Conservation (phyloP, 495 filamentous ascomycete species). For the Neurospora sp. region DNA sequence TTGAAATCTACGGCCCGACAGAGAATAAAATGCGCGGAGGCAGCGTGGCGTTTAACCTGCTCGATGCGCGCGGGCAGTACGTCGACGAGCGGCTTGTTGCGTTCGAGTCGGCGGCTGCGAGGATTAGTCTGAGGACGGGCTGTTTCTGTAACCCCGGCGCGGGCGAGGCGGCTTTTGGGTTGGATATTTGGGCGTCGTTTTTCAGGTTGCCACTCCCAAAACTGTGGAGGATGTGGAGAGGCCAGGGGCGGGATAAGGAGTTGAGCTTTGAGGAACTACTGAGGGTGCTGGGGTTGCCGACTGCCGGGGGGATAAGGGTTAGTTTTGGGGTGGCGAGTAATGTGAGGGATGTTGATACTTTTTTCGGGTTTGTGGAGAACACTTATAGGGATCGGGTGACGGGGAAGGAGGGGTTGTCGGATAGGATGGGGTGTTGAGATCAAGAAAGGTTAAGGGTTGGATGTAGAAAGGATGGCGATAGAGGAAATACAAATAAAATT, state of each 20-base stretch:
- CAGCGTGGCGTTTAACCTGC: slow-evolving; percentile 48
- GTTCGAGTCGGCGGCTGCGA: slow-evolving; percentile 21
- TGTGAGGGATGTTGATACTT: slow-evolving; percentile 17
- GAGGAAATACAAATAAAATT: background rate
- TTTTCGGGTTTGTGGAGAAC: slow-evolving; percentile 20
- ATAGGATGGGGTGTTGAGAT: background rate
- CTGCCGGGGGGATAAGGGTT: slow-evolving; percentile 18
- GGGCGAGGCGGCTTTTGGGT: slow-evolving; percentile 16
- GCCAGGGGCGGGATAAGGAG: background rate
- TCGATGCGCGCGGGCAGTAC: slow-evolving; percentile 29
- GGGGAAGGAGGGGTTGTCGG: background rate
- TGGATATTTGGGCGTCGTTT: slow-evolving; percentile 1
- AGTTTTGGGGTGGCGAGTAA: slow-evolving; percentile 25
- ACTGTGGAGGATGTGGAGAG: slow-evolving; percentile 4
- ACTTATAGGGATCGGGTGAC: slow-evolving; percentile 21
- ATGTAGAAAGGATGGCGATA: background rate
- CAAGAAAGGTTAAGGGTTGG: background rate
- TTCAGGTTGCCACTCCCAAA: background rate
- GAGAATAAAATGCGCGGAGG: slow-evolving; percentile 43
- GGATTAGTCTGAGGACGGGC: slow-evolving; percentile 49
- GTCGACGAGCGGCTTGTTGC: slow-evolving; percentile 46
- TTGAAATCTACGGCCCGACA: slow-evolving; percentile 39
- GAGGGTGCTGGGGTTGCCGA: background rate
- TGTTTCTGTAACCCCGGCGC: slow-evolving; percentile 55
- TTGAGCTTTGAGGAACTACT: background rate